Evolutionary conservation across 305 asterid genomes (phyloP).

Genomic region (Ilex paraguariensis): DNA sequence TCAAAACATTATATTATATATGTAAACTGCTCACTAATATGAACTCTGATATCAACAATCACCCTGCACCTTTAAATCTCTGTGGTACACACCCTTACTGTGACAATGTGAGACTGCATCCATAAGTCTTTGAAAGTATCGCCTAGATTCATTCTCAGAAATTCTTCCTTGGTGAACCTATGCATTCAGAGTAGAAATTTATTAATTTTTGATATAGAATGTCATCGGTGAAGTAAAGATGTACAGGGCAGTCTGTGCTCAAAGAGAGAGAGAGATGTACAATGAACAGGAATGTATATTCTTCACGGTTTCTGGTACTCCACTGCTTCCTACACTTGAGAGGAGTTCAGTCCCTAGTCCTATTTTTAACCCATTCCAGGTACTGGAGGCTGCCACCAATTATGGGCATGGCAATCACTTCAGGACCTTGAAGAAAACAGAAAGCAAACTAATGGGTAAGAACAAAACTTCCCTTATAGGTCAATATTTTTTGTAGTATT

Average conservation of each 20-base stretch:
- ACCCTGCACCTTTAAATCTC: conserved; percentile 78
- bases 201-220: too few relatives aligned
- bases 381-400: conserved; percentile 73
- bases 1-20: conserved; percentile 21
- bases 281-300: too few relatives aligned
- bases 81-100: conserved; percentile 89
- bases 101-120: conserved; percentile 94
- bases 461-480: too few relatives aligned
- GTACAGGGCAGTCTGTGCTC: too few relatives aligned
- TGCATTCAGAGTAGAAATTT: conserved; percentile 1
- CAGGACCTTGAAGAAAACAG: conserved; percentile 59
- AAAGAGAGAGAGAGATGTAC: too few relatives aligned
- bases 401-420: conserved; percentile 88
- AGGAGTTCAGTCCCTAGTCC: conserved; percentile 51
- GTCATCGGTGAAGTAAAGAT: too few relatives aligned
- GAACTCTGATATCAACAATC: conserved; percentile 10
- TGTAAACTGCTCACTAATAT: conserved; percentile 10
- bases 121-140: conserved; percentile 88
- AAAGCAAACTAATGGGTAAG: background rate
- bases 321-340: background rate
- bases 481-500: too few relatives aligned
- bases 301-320: too few relatives aligned
- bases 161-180: conserved; percentile 81
- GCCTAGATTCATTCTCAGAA: conserved; percentile 76
- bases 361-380: conserved; percentile 86